phyloP scores from a whole-genome alignment of 129 eudicot genomes.

The Helichrysum umbraculigerum region DNA sequence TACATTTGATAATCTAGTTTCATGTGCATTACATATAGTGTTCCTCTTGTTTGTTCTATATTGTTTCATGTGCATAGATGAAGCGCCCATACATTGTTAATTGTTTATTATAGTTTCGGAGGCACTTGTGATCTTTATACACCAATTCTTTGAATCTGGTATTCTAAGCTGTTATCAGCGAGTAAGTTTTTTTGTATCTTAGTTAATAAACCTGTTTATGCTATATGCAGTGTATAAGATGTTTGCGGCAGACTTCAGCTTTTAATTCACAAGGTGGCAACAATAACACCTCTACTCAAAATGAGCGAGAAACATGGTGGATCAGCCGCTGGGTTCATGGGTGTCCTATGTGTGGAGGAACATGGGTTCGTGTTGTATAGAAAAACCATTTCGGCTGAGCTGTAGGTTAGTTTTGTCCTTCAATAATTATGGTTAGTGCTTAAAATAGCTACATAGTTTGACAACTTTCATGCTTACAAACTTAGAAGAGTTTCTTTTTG shows the following conservation, averaged over 20 bases:
- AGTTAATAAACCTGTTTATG: slow-evolving; percentile 19
- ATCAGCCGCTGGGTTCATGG: slow-evolving; percentile 95
- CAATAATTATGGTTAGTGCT: neutral
- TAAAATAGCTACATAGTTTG: neutral
- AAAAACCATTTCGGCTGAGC: slow-evolving; percentile 5
- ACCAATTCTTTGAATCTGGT: neutral
- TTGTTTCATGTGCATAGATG: too few species aligned
- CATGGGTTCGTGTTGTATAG: slow-evolving; percentile 98
- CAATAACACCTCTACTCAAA: slow-evolving; percentile 45
- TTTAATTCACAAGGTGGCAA: slow-evolving; percentile 63
- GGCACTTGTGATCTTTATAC: neutral
- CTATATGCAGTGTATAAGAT: slow-evolving; percentile 83
- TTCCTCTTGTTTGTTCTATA: too few species aligned
- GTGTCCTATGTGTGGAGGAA: slow-evolving; percentile 99
- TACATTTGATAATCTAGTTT: too few species aligned
- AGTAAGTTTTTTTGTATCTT: neutral
- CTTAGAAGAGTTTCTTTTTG: neutral
- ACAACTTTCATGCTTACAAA: neutral
- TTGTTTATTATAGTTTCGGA: neutral
- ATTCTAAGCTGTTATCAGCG: neutral
- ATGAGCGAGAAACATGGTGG: slow-evolving; percentile 85
- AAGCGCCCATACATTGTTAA: neutral
- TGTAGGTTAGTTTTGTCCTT: slow-evolving; percentile 29
- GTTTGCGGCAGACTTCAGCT: slow-evolving; percentile 94
- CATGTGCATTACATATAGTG: too few species aligned